Percentiles rank a stretch among this genome's conserved stretches.
phyloP scores from a whole-genome alignment of 495 filamentous ascomycete genomes.

The Hypoxylon trugodes region DNA sequence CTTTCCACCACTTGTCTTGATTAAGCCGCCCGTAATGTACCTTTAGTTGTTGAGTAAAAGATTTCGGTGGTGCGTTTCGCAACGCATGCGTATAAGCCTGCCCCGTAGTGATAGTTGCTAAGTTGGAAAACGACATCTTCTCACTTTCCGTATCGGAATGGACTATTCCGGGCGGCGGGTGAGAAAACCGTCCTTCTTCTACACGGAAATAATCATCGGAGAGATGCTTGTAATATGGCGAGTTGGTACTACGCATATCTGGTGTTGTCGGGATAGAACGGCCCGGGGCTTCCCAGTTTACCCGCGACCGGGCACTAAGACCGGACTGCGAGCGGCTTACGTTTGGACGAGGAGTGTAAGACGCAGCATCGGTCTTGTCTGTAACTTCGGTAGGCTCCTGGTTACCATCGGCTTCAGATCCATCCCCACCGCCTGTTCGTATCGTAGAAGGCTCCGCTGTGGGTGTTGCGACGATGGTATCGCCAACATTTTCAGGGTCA shows the following conservation, averaged over 20 bases:
- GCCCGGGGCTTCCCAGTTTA: conserved; percentile 29
- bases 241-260: conserved; percentile 44
- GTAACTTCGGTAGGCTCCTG: background rate
- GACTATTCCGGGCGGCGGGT: background rate
- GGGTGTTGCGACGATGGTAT: background rate
- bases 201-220: conserved; percentile 22
- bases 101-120: conserved; percentile 33
- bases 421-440: background rate
- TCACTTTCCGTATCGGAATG: conserved; percentile 49
- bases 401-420: background rate
- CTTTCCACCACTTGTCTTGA: conserved; percentile 80
- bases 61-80: conserved; percentile 65
- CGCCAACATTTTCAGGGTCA: background rate
- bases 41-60: conserved; percentile 74
- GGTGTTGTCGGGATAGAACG: conserved; percentile 39
- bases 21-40: conserved; percentile 80
- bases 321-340: conserved; percentile 25
- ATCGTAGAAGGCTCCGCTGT: background rate
- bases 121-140: conserved; percentile 42
- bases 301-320: conserved; percentile 15
- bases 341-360: conserved; percentile 4
- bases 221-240: conserved; percentile 41
- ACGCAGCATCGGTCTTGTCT: conserved; percentile 6
- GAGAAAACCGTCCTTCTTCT: conserved; percentile 17
- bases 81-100: conserved; percentile 68